Base-by-base conservation (phyloP, 192 early-diverging fungal species). In the Backusella sp. region DNA sequence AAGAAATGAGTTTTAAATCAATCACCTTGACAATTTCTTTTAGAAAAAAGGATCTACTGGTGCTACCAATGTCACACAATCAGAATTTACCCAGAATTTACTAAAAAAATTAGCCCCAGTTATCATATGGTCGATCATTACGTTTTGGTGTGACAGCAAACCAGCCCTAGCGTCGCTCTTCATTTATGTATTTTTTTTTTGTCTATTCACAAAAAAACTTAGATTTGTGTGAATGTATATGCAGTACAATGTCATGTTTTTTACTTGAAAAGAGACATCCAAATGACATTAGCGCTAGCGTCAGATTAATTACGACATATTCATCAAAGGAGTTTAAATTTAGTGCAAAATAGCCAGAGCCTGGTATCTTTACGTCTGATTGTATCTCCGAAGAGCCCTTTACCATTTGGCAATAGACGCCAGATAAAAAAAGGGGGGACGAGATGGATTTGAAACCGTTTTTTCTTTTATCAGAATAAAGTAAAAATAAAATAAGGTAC, bases 101-200 rank as follows among this genome's bases (percentile, higher is more conserved):
- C n/a, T 56, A 53, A 56, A 56, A 53, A 56, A 56, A 56, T 8
- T 56, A 56, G 53, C 21, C 9, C 53, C 53, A 23, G 8, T 56
- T 9, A 56, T 56, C 53, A 56, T 56, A 56, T 56, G 53, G 53
- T 56, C 53, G 53, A 56, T 56, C 53, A 56, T 56, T 56, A 56
- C 53, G 53, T 56, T 56, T 56, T 56, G 8, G 53, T 56, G 53
- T 56, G 53, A 56, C 53, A 9, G 7, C 1, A 56, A 56, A 56
- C n/a, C 53, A 56, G 53, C 21, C 53, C 26, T 11, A 56, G 21
- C 53, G 9, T 26, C 23, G 53, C 28, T 21, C 21, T 53, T 53
- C 21, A 32, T 56, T 23, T n/a, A 3, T 56, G 5, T 23, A 21
- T 21, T 17, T 4, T 44, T 5, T 1, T 44, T 17, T 44, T 44